phyloP scores from a whole-genome alignment of 805 yeast species.

The Ogataea nakhonphanomensis region DNA sequence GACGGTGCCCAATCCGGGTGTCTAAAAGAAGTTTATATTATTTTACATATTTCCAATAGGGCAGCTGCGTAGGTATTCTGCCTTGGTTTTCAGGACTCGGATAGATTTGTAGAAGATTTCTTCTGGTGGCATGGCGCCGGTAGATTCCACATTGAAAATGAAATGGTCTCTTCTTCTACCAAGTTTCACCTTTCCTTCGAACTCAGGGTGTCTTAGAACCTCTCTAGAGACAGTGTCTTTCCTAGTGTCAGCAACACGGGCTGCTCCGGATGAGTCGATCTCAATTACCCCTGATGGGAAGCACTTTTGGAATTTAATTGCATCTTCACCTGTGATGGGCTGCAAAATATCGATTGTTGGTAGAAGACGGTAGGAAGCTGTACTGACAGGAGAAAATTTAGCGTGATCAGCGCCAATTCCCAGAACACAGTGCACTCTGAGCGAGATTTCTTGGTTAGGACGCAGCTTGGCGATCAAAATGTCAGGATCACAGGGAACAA shows the following conservation, averaged over 20 bases:
- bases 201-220: constrained; percentile 90
- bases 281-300: constrained; percentile 93
- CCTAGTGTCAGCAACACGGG: constrained; percentile 84
- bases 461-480: constrained; percentile 87
- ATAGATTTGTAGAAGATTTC: constrained; percentile 92
- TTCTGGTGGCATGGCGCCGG: constrained; percentile 96
- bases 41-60: constrained; percentile 51
- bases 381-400: constrained; percentile 93
- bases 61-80: constrained; percentile 71
- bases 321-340: constrained; percentile 75
- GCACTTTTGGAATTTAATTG: constrained; percentile 77
- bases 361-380: constrained; percentile 91
- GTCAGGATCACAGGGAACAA: constrained; percentile 81
- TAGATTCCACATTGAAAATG: constrained; percentile 88
- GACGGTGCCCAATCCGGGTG: constrained; percentile 1
- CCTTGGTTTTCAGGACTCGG: constrained; percentile 80
- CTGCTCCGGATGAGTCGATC: constrained; percentile 61
- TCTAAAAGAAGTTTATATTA: constrained; percentile 1
- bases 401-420: constrained; percentile 97
- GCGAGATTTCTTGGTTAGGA: constrained; percentile 94
- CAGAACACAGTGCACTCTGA: constrained; percentile 84
- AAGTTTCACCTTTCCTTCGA: constrained; percentile 80
- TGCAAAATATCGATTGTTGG: constrained; percentile 77
- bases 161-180: constrained; percentile 93
- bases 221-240: constrained; percentile 96